Conservation (phyloP, 179 eudicot genomes). For the Actinidia polygama region DNA sequence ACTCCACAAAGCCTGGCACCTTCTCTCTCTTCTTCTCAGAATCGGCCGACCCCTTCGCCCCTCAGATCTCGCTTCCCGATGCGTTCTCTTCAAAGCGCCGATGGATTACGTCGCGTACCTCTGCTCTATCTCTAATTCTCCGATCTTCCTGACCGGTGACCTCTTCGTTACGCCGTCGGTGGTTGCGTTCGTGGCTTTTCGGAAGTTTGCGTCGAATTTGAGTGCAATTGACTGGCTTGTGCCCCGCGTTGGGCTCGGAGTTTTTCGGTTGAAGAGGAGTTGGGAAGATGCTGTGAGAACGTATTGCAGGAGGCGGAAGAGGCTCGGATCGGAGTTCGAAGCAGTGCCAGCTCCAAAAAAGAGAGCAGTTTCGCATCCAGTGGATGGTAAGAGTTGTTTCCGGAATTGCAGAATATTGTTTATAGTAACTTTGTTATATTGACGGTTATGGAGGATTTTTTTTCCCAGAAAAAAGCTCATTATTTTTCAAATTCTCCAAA, state of each 20-base stretch:
- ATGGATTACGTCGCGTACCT: slow-evolving; percentile 47
- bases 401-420: slow-evolving; percentile 17
- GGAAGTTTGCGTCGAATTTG: slow-evolving; percentile 35
- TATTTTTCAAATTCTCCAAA: too few relatives aligned
- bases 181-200: slow-evolving; percentile 36
- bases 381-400: too few relatives aligned
- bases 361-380: slow-evolving; percentile 34
- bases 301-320: slow-evolving; percentile 62
- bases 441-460: too few relatives aligned
- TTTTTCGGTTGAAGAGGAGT: slow-evolving; percentile 21
- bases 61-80: slow-evolving; percentile 49
- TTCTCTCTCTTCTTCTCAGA: slow-evolving; percentile 42
- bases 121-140: slow-evolving; percentile 64
- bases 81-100: slow-evolving; percentile 36
- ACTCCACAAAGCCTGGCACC: slow-evolving; percentile 57
- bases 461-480: too few relatives aligned
- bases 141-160: slow-evolving; percentile 36
- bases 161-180: slow-evolving; percentile 42
- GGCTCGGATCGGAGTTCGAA: slow-evolving; percentile 26
- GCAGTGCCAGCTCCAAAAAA: slow-evolving; percentile 26
- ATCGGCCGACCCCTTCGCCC: slow-evolving; percentile 47
- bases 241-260: slow-evolving; percentile 29
- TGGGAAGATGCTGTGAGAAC: slow-evolving; percentile 31
- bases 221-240: neutral
- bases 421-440: too few relatives aligned